Evolutionary conservation across 2,329 filamentous ascomycete species (phyloP).

Genomic region (Blastomyces silverae): DNA sequence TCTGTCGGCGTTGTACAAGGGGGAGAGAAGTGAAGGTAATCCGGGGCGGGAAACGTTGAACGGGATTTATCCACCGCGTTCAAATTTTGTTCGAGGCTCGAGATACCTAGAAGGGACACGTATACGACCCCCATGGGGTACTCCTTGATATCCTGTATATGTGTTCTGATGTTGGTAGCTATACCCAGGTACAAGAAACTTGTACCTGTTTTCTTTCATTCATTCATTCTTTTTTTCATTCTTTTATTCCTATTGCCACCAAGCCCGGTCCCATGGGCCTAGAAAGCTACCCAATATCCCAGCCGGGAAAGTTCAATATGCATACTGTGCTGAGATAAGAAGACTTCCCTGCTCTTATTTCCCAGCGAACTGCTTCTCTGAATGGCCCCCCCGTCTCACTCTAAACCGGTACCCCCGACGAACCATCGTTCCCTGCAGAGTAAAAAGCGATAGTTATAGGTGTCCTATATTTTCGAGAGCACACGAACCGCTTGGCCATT

Average conservation of each 20-base stretch:
- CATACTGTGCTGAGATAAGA: neutral
- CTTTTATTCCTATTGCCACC: neutral
- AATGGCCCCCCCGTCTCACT: neutral
- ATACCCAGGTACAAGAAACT: too few relatives aligned
- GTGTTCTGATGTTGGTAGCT: too few relatives aligned
- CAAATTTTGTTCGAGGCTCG: neutral
- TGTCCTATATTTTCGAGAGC: neutral
- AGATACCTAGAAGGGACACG: neutral
- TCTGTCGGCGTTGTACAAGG: neutral
- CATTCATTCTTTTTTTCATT: too few relatives aligned
- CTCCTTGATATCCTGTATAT: too few relatives aligned
- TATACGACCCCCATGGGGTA: too few relatives aligned
- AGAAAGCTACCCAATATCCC: neutral
- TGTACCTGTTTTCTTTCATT: too few relatives aligned
- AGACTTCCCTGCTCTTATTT: neutral
- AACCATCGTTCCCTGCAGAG: neutral
- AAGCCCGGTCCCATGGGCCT: neutral
- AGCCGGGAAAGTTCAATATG: neutral
- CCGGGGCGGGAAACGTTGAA: neutral
- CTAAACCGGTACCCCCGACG: neutral
- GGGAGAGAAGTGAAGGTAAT: neutral
- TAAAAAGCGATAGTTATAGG: neutral
- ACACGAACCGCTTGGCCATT: neutral
- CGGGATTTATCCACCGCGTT: neutral
- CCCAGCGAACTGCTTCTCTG: neutral